phyloP scores from a whole-genome alignment of 306 rosid genomes.

The Coriaria nepalensis region DNA sequence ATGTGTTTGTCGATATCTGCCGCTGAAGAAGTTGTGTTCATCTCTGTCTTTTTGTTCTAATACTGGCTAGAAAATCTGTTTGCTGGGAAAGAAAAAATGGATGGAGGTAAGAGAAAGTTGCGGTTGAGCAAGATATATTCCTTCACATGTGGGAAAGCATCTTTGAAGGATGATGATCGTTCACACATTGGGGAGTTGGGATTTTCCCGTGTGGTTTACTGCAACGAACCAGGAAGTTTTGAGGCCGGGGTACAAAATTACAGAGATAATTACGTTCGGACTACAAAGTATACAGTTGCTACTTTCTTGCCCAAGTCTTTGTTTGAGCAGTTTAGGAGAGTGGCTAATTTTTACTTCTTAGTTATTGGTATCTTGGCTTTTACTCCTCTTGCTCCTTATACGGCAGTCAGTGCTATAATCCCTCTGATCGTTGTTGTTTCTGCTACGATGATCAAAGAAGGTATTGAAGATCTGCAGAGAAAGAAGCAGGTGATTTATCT shows the following conservation, averaged over 20 bases:
- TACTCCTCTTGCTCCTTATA: conserved; percentile 74
- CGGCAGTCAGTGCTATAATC: conserved; percentile 68
- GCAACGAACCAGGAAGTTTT: conserved; percentile 49
- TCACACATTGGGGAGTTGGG: conserved; percentile 68
- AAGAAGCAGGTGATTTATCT: conserved; percentile 59
- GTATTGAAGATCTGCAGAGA: conserved; percentile 66
- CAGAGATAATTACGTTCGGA: conserved; percentile 50
- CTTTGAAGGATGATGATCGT: conserved; percentile 46
- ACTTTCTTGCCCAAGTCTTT: conserved; percentile 83
- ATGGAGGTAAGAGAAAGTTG: conserved; percentile 43
- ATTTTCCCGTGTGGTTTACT: conserved; percentile 58
- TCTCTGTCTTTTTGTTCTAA: not conserved
- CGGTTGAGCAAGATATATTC: conserved; percentile 76
- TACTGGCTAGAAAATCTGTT: conserved; percentile 1
- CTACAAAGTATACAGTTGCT: conserved; percentile 63
- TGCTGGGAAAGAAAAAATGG: conserved; percentile 21
- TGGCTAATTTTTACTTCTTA: conserved; percentile 81
- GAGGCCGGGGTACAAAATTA: conserved; percentile 44
- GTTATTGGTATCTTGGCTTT: conserved; percentile 60
- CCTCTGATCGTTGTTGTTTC: conserved; percentile 49
- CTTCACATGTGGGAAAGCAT: conserved; percentile 50
- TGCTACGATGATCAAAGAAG: conserved; percentile 80
- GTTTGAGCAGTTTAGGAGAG: conserved; percentile 98
- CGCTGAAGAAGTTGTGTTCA: not conserved
- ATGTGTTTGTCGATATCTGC: no score